Evolutionary conservation across 768 basidiomycete genomes (phyloP), one percentile per base, ranked within the genome.

Genomic region (Serpula lacrymans): DNA sequence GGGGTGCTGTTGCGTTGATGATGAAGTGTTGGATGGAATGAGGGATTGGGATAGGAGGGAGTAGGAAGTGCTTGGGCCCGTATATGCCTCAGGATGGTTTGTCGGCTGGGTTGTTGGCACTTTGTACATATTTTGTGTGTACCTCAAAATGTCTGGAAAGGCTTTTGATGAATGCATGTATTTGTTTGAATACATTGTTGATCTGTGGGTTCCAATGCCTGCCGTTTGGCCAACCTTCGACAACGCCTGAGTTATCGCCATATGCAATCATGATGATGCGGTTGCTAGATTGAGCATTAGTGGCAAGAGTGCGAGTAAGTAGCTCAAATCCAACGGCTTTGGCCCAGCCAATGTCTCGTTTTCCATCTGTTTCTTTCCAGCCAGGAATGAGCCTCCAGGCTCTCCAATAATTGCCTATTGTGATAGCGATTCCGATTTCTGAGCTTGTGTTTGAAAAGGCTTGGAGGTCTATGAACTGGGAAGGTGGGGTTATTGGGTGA

Each of bases 291-390:
- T 1, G 12, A 16, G 51, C n/a, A 33, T 62, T 52, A 26, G 6
- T 0, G 6, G 51, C 18, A 43, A 58, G 22, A 24, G 50, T 31
- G 10, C 12, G 33, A 27, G 62, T 48, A 23, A 73, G 67, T 22
- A 73, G 50, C 23, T 70, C 57, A 46, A 75, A 71, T 1, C 69
- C 70, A 20, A 74, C 50, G 0, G 69, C 68, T 49, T 76, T 69
- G 3, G 70, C 71, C 71, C 74, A 76, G 0, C 52, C 55, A 42
- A 76, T 75, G 41, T 73, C 67, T 4, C 62, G 22, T 1, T 52
- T 36, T 5, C 22, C 39, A 20, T 53, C 45, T 1, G 39, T 21
- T 0, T 13, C 28, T 32, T 57, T 46, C 68, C 67, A 70, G 0
- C 57, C 59, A 8, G 53, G 54, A 3, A 56, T 33, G 8, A 68